phyloP scores from a whole-genome alignment of 2,329 filamentous ascomycete species.

The Pseudogymnoascus sp. region DNA sequence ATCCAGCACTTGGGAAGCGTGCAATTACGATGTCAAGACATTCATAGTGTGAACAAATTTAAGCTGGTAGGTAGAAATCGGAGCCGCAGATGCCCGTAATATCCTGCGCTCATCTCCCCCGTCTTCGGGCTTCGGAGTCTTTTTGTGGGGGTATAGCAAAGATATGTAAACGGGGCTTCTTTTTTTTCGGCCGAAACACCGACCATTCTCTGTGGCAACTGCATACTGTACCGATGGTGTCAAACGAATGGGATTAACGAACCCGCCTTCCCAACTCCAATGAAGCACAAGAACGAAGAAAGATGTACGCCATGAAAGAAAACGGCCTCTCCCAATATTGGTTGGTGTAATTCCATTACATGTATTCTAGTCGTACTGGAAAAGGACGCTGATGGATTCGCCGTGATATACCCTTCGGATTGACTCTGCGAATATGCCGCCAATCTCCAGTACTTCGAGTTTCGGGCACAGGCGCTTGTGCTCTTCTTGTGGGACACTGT shows the following conservation, averaged over 20 bases:
- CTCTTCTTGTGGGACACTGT: slow-evolving; percentile 83
- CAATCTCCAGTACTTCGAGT: slow-evolving; percentile 84
- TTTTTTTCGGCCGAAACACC: neutral
- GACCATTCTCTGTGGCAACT: neutral
- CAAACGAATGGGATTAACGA: slow-evolving; percentile 4
- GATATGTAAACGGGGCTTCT: slow-evolving; percentile 5
- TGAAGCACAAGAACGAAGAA: slow-evolving; percentile 1
- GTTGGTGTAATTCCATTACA: slow-evolving; percentile 6
- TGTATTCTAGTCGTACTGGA: slow-evolving; percentile 61
- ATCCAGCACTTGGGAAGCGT: slow-evolving; percentile 13
- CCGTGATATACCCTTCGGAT: slow-evolving; percentile 95
- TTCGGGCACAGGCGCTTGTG: slow-evolving; percentile 73
- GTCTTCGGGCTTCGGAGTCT: neutral
- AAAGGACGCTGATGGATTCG: slow-evolving; percentile 93
- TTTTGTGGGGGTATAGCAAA: slow-evolving; percentile 5
- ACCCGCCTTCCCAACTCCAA: slow-evolving; percentile 5
- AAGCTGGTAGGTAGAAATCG: slow-evolving; percentile 7
- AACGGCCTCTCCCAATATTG: slow-evolving; percentile 4
- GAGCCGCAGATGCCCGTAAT: slow-evolving; percentile 7
- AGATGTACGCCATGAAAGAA: slow-evolving; percentile 5
- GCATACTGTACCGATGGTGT: neutral
- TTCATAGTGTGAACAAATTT: slow-evolving; percentile 6
- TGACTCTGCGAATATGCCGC: slow-evolving; percentile 86
- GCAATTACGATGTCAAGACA: slow-evolving; percentile 5
- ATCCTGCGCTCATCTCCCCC: slow-evolving; percentile 2